Conservation (phyloP, 1,284 basidiomycete genomes). For the Ustilago nuda region DNA sequence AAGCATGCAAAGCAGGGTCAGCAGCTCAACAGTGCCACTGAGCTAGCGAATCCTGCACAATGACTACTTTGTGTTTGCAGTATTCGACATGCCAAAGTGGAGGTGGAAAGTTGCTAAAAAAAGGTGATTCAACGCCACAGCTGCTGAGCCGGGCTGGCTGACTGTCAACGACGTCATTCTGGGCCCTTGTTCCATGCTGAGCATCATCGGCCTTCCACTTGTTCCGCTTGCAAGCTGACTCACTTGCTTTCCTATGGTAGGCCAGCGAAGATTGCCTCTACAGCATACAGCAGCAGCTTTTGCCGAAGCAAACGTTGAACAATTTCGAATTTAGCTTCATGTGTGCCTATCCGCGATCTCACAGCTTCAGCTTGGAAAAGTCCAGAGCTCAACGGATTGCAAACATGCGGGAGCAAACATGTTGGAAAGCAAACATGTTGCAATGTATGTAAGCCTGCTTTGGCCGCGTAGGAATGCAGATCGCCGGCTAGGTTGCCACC, state of each 20-base stretch:
- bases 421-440: too few relatives aligned
- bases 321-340: background rate
- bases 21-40: conserved; percentile 4
- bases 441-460: too few relatives aligned
- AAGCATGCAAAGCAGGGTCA: conserved; percentile 4
- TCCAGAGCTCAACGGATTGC: too few relatives aligned
- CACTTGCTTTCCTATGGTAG: conserved; percentile 2
- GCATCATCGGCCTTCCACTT: conserved; percentile 11
- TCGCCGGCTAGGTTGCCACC: background rate
- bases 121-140: conserved; percentile 16
- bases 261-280: too few relatives aligned
- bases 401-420: too few relatives aligned
- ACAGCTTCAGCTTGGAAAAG: too few relatives aligned
- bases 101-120: conserved; percentile 9
- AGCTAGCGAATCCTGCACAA: background rate
- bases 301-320: conserved; percentile 3
- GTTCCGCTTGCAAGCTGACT: conserved; percentile 11
- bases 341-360: too few relatives aligned
- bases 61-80: too few relatives aligned
- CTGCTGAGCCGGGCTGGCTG: conserved; percentile 27
- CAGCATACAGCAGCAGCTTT: background rate
- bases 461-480: background rate
- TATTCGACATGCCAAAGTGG: conserved; percentile 9
- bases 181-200: background rate
- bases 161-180: conserved; percentile 47